Conservation (phyloP, 176 grass and related monocot genomes). For the Typha latifolia region DNA sequence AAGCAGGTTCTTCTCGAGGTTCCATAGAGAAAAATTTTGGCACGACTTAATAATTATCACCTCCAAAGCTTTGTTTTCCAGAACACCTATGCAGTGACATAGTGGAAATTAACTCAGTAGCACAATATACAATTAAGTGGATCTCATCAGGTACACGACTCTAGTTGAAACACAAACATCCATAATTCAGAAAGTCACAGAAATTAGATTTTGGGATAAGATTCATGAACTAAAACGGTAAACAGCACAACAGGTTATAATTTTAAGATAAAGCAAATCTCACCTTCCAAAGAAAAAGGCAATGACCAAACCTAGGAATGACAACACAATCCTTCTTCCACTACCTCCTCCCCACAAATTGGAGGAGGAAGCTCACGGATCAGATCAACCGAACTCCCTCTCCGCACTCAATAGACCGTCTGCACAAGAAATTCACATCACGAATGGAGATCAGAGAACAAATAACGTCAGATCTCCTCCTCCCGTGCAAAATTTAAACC, state of each 20-base stretch:
- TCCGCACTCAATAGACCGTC: background rate
- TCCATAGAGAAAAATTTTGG: slow-evolving; percentile 26
- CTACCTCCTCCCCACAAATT: background rate
- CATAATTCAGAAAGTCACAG: background rate
- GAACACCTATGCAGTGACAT: slow-evolving; percentile 10
- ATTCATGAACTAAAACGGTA: background rate
- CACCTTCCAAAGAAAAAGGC: background rate
- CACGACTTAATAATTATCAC: slow-evolving; percentile 40
- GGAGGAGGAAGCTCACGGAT: background rate
- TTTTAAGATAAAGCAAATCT: background rate
- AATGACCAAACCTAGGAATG: background rate
- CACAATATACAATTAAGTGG: too few species aligned
- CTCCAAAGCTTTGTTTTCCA: slow-evolving; percentile 15
- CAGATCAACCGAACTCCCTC: background rate
- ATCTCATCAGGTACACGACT: background rate
- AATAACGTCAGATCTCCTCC: slow-evolving; percentile 16
- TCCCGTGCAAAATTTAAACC: background rate
- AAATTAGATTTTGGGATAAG: background rate
- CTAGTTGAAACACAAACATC: background rate
- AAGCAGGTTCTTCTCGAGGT: slow-evolving; percentile 34
- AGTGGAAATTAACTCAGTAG: too few species aligned
- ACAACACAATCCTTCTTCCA: background rate
- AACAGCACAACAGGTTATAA: background rate
- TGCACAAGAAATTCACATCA: background rate
- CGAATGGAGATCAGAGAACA: background rate